phyloP scores from a whole-genome alignment of 1,139 yeast genomes.

The Yamadazyma sp. region DNA sequence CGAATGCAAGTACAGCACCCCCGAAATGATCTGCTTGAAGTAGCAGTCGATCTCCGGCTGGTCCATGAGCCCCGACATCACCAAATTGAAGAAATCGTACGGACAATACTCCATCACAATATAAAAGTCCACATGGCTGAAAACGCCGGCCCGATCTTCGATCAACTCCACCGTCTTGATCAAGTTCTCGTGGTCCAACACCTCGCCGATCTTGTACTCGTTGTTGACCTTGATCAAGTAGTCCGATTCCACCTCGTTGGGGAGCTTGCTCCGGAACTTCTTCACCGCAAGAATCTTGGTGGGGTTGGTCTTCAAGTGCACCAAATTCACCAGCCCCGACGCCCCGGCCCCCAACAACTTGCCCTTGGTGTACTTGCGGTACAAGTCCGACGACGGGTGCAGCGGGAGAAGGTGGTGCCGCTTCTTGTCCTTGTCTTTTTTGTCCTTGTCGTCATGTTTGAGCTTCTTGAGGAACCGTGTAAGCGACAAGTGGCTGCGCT shows the following conservation, averaged over 20 bases:
- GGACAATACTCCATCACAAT: conserved; percentile 79
- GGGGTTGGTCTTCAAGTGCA: conserved; percentile 48
- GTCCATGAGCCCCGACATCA: conserved; percentile 69
- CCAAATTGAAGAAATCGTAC: conserved; percentile 73
- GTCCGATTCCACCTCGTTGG: conserved; percentile 52
- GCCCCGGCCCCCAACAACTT: conserved; percentile 72
- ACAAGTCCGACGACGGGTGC: conserved; percentile 22
- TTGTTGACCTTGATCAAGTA: conserved; percentile 63
- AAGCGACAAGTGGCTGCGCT: conserved; percentile 33
- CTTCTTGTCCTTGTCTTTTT: conserved; percentile 10
- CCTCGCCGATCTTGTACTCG: conserved; percentile 66
- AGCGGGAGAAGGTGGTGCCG: conserved; percentile 16
- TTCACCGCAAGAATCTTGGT: conserved; percentile 62
- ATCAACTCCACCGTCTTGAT: conserved; percentile 65
- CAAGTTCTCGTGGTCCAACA: conserved; percentile 60
- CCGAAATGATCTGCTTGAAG: conserved; percentile 63
- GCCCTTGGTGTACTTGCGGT: conserved; percentile 60
- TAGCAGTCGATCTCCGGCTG: conserved; percentile 63
- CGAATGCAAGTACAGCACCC: conserved; percentile 61
- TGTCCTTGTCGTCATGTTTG: conserved; percentile 20
- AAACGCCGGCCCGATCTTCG: conserved; percentile 30
- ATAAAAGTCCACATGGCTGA: conserved; percentile 43
- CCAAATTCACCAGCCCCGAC: conserved; percentile 69
- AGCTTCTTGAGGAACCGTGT: conserved; percentile 41
- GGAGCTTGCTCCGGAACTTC: conserved; percentile 57